Percentiles rank a stretch among this genome's conserved stretches.
These are phyloP conservation scores for Xanthoconium stramineum DNA, from an alignment of 768 basidiomycete species.

Conservation along the genomic window DNA sequence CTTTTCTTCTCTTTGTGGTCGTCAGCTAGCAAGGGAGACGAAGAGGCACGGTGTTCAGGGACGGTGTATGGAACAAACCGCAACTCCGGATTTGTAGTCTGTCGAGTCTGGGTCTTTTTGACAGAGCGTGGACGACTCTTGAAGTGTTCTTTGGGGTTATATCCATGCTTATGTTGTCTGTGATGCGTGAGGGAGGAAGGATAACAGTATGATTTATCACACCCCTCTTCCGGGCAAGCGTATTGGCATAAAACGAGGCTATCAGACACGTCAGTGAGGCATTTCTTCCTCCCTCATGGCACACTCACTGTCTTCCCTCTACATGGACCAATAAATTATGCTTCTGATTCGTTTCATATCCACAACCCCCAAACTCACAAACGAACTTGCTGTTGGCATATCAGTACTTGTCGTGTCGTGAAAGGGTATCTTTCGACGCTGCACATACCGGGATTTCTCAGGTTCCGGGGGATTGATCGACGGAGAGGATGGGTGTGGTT, in stretches of 20 bases:
- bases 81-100: too few relatives aligned
- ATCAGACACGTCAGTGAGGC: neutral
- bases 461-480: conserved; percentile 7
- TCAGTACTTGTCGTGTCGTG: neutral
- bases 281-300: neutral
- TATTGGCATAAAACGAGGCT: conserved; percentile 4
- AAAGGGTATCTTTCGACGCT: too few relatives aligned
- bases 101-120: neutral
- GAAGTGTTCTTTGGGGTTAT: neutral
- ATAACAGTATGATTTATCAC: neutral
- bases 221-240: too few relatives aligned
- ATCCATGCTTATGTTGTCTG: neutral
- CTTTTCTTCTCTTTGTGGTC: neutral
- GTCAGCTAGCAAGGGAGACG: neutral
- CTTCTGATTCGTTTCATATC: conserved; percentile 19
- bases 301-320: conserved; percentile 22
- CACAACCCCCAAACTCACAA: conserved; percentile 24
- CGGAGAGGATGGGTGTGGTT: too few relatives aligned
- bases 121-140: too few relatives aligned
- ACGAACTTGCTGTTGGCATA: conserved; percentile 19
- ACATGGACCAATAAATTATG: conserved; percentile 23
- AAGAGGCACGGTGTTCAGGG: neutral
- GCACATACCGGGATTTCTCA: conserved; percentile 23
- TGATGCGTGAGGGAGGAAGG: neutral
- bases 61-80: too few relatives aligned